These are phyloP conservation scores for Hypoxylon perforatum DNA, from an alignment of 495 filamentous ascomycete species.

Conservation along the genomic window DNA sequence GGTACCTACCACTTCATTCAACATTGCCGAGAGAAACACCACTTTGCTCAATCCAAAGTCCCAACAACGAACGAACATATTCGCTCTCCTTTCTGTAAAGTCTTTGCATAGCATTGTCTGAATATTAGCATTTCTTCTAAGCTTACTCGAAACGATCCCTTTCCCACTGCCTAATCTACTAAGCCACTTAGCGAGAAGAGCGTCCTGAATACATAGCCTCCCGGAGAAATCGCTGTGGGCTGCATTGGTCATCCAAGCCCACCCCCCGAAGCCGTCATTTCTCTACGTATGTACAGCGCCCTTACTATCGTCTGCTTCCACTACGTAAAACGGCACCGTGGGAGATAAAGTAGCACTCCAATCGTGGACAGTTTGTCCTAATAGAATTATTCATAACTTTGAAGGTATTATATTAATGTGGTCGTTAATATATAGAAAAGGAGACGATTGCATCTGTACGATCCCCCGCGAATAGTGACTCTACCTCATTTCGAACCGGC, in stretches of 20 bases:
- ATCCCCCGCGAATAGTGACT: conserved; percentile 15
- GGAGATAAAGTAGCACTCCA: conserved; percentile 24
- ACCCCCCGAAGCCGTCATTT: conserved; percentile 20
- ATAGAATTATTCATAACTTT: conserved; percentile 23
- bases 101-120: conserved; percentile 36
- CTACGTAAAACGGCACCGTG: conserved; percentile 1
- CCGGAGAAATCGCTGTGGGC: conserved; percentile 25
- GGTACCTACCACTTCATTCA: conserved; percentile 37
- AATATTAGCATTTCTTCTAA: conserved; percentile 14
- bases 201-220: conserved; percentile 33
- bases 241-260: conserved; percentile 41
- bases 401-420: conserved; percentile 28
- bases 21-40: conserved; percentile 8
- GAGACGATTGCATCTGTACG: conserved; percentile 19
- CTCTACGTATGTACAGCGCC: conserved; percentile 25
- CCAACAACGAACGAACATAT: conserved; percentile 13
- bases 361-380: conserved; percentile 3
- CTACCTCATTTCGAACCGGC: conserved; percentile 9
- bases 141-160: conserved; percentile 15
- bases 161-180: conserved; percentile 10
- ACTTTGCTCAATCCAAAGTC: conserved; percentile 13
- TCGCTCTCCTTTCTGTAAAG: conserved; percentile 11
- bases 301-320: conserved; percentile 9
- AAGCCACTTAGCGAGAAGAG: conserved; percentile 2
- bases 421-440: conserved; percentile 33